Conservation (phyloP, 768 basidiomycete species). For the Tricholoma hemisulphureum region DNA sequence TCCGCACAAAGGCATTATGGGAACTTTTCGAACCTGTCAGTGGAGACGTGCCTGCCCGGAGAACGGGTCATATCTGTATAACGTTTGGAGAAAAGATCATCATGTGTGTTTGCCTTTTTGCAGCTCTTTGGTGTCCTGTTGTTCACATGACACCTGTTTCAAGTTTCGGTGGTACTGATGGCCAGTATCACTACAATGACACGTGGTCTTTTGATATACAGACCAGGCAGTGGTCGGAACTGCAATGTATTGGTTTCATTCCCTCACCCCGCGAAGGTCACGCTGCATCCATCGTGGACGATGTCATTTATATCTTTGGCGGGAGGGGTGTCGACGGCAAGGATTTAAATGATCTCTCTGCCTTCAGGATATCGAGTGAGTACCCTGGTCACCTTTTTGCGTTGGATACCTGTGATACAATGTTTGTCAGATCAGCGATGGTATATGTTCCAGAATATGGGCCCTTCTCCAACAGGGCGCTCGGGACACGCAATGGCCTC, state of each 20-base stretch:
- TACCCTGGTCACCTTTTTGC: constrained; percentile 17
- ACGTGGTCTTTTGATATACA: constrained; percentile 92
- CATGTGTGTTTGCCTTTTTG: constrained; percentile 52
- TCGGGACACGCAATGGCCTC: constrained; percentile 99
- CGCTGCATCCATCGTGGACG: constrained; percentile 93
- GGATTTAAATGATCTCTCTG: constrained; percentile 90
- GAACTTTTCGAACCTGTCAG: constrained; percentile 67
- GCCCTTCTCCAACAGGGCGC: constrained; percentile 86
- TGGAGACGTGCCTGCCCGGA: constrained; percentile 66
- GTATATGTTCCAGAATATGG: constrained; percentile 99
- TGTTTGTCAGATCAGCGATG: constrained; percentile 80
- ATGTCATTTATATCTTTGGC: constrained; percentile 97
- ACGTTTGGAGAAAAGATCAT: constrained; percentile 81
- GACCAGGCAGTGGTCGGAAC: constrained; percentile 82
- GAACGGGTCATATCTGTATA: constrained; percentile 91
- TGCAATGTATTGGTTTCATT: constrained; percentile 95
- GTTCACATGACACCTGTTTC: constrained; percentile 3
- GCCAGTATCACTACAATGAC: constrained; percentile 98
- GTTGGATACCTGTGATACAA: constrained; percentile 6
- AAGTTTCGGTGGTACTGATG: constrained; percentile 97
- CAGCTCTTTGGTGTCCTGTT: constrained; percentile 11
- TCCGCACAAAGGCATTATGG: constrained; percentile 84
- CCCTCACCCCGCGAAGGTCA: constrained; percentile 96
- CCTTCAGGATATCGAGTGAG: constrained; percentile 96
- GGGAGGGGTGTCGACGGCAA: constrained; percentile 96